A percentile compares a stretch with the other conserved stretches of the same genome.
phyloP scores from a whole-genome alignment of 345 rosid species.

The Linum trigynum region DNA sequence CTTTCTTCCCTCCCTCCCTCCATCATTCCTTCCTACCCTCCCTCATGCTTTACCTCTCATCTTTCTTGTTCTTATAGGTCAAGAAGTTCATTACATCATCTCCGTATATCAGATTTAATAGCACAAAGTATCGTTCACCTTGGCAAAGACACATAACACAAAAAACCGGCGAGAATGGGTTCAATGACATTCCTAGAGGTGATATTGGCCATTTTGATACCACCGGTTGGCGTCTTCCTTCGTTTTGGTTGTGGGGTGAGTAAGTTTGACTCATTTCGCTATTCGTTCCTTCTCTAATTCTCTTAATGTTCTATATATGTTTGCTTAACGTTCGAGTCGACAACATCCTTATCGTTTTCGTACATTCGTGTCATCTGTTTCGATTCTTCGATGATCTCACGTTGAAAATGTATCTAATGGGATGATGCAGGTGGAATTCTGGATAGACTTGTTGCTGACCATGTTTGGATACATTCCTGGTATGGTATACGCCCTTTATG shows the following conservation, averaged over 20 bases:
- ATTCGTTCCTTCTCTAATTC: background rate
- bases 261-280: no score
- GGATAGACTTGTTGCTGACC: slow-evolving; percentile 77
- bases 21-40: no score
- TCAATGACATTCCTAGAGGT: slow-evolving; percentile 76
- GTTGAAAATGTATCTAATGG: background rate
- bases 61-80: no score
- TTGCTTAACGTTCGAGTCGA: background rate
- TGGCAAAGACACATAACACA: background rate
- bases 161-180: slow-evolving; percentile 33
- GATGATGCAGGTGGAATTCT: slow-evolving; percentile 68
- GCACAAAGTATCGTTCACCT: no score
- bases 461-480: slow-evolving; percentile 74
- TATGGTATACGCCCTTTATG: slow-evolving; percentile 75
- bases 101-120: no score
- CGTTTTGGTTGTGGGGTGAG: slow-evolving; percentile 82
- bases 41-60: no score
- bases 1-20: no score
- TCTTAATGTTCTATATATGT: no score
- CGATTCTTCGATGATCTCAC: background rate
- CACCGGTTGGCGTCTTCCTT: slow-evolving; percentile 92
- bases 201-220: slow-evolving; percentile 67
- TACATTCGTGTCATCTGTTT: background rate
- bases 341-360: background rate
- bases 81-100: no score